Percentiles rank a stretch among this genome's conserved stretches.
These are phyloP conservation scores for Pleomassaria siparia DNA, from an alignment of 2,329 filamentous ascomycete genomes.

Conservation along the genomic window DNA sequence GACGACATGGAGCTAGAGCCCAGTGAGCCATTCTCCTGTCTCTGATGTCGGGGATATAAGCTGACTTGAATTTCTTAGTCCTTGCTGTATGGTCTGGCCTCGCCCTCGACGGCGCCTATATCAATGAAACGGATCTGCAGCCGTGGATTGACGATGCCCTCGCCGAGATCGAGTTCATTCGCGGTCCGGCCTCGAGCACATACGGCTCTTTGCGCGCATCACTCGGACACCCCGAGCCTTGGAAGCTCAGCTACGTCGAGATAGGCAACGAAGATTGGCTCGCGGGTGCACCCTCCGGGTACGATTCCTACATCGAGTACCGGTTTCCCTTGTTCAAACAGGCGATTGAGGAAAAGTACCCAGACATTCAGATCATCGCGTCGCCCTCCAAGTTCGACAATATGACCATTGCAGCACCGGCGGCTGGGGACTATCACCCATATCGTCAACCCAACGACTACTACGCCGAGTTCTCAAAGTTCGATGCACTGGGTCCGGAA, in stretches of 20 bases:
- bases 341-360: conserved; percentile 22
- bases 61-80: conserved; percentile 6
- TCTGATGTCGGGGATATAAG: not conserved
- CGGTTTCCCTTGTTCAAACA: conserved; percentile 20
- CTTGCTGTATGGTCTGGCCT: conserved; percentile 45
- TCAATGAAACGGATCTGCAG: conserved; percentile 38
- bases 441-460: conserved; percentile 43
- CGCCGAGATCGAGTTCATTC: conserved; percentile 27
- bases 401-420: conserved; percentile 34
- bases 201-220: conserved; percentile 22
- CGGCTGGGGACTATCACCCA: conserved; percentile 37
- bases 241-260: conserved; percentile 27
- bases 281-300: conserved; percentile 7
- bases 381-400: conserved; percentile 30
- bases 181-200: conserved; percentile 16
- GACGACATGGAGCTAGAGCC: conserved; percentile 44
- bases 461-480: conserved; percentile 39
- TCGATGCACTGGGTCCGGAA: conserved; percentile 33
- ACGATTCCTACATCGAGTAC: conserved; percentile 14
- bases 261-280: conserved; percentile 34
- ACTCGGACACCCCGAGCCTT: conserved; percentile 28
- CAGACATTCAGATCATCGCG: conserved; percentile 27
- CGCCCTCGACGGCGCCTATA: conserved; percentile 42
- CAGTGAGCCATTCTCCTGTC: conserved; percentile 6
- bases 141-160: conserved; percentile 29